Conservation (phyloP, 148 eudicot species). For the Fagopyrum esculentum region DNA sequence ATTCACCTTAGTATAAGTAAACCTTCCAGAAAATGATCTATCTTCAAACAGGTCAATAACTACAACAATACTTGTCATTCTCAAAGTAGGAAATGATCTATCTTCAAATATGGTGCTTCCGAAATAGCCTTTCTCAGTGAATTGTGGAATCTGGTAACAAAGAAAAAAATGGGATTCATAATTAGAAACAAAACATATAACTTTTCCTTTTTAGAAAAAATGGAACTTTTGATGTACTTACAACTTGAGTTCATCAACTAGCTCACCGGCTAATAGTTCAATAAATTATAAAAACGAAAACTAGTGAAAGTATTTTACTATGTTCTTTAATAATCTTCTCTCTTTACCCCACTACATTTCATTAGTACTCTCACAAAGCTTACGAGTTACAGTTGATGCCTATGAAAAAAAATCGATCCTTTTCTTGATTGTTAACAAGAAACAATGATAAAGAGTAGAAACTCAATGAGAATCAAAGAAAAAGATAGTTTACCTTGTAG, state of each 20-base stretch:
- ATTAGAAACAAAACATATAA: background rate
- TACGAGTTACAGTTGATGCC: background rate
- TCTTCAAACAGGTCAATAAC: no score
- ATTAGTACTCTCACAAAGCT: background rate
- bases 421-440: background rate
- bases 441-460: background rate
- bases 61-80: no score
- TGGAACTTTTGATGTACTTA: no score
- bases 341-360: background rate
- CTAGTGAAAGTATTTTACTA: background rate
- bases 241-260: no score
- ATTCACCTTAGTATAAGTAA: no score
- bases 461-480: no score
- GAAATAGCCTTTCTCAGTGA: slow-evolving; percentile 40
- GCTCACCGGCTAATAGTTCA: background rate
- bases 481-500: no score
- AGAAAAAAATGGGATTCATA: background rate
- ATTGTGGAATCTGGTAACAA: slow-evolving; percentile 49
- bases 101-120: no score
- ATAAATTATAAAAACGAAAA: background rate
- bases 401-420: background rate
- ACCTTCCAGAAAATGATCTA: no score
- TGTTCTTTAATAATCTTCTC: background rate
- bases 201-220: no score
- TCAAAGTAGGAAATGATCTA: no score